These are phyloP conservation scores for Eucommia ulmoides DNA, from an alignment of 257 asterid genomes.

Conservation along the genomic window DNA sequence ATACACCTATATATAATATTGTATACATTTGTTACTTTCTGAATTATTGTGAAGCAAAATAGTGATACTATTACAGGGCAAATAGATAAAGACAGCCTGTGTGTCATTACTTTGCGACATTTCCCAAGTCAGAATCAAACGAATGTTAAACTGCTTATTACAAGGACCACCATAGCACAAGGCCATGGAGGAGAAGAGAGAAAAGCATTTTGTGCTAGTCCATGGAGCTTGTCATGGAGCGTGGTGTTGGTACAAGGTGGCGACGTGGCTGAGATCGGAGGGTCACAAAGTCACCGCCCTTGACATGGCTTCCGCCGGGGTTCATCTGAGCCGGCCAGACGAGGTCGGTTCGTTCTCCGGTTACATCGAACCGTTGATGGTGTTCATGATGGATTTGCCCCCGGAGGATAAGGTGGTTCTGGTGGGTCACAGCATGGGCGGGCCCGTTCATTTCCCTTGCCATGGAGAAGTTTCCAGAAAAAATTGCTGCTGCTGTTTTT, in stretches of 20 bases:
- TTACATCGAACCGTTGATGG: conserved; percentile 7
- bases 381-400: conserved; percentile 10
- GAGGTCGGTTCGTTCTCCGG: conserved; percentile 1
- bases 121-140: too few relatives aligned
- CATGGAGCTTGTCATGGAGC: conserved; percentile 29
- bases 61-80: too few relatives aligned
- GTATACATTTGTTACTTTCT: too few relatives aligned
- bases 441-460: conserved; percentile 6
- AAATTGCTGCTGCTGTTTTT: conserved; percentile 2
- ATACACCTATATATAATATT: too few relatives aligned
- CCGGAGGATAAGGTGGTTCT: conserved; percentile 4
- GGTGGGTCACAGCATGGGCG: conserved; percentile 12
- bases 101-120: too few relatives aligned
- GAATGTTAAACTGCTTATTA: too few relatives aligned
- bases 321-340: neutral
- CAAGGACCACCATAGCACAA: too few relatives aligned
- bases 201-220: conserved; percentile 23
- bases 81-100: too few relatives aligned
- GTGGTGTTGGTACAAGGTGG: conserved; percentile 30
- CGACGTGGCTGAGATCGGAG: conserved; percentile 7
- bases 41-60: too few relatives aligned
- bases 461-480: conserved; percentile 5
- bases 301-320: conserved; percentile 12
- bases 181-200: neutral
- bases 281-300: conserved; percentile 15